Evolutionary conservation across 2,329 filamentous ascomycete species (phyloP), one percentile per base, ranked within the genome.

Genomic region (Phialophora verrucosa): DNA sequence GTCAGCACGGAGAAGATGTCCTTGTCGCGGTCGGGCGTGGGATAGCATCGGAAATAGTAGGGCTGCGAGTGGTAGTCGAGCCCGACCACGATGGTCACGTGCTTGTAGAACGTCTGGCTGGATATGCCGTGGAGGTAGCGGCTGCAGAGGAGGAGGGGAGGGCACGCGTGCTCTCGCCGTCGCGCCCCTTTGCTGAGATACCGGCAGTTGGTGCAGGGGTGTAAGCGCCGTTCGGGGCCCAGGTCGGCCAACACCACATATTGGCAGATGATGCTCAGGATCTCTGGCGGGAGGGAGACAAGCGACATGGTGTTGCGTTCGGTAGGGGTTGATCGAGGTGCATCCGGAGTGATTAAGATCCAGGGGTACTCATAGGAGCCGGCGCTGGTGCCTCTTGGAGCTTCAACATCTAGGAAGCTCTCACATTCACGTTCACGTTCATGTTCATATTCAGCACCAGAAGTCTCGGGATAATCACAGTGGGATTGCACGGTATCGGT

Each of bases 31-130:
- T 51, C 49, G 8, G 49, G 49, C 10, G 49, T 51, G 0, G 49
- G 49, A 14, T 51, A 51, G 10, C 7, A 27, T 4, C 49, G 49
- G 23, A 51, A 51, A 17, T 51, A 51, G 25, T 12, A 51, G 2
- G 49, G 49, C 49, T 51, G 49, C 12, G 49, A 51, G 49, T 51
- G 49, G 25, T 51, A 17, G 49, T 51, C 49, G 20, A 51, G 23
- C 10, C 49, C 49, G 25, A 12, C 20, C 10, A 51, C 49, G 23
- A 51, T 27, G 49, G 49, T 51, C 10, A 51, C 49, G 14, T 51
- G 10, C 49, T 27, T n/a, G 49, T 51, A 51, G 8, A 51, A 51
- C 10, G 11, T 23, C 10, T 51, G 10, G 49, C 49, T 51, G 10
- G 20, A 12, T 1, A 51, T 12, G 49, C 10, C 11, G 23, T 25